Conservation (phyloP, 2,329 filamentous ascomycete genomes). For the Lachnellula occidentalis region DNA sequence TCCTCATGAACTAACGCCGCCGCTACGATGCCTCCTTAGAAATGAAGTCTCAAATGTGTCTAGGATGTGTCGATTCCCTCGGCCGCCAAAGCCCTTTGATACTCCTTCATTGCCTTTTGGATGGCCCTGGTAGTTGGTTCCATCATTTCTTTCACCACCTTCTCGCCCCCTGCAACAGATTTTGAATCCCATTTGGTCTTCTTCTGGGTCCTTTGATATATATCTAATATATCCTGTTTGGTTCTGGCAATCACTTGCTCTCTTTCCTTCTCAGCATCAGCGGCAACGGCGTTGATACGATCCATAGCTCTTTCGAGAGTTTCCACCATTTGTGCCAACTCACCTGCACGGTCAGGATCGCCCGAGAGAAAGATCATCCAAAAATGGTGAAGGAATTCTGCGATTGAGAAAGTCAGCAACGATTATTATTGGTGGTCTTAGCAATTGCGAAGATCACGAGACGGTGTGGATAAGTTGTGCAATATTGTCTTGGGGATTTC, state of each 20-base stretch:
- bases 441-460: no score
- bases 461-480: not conserved
- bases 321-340: conserved; percentile 77
- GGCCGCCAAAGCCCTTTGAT: conserved; percentile 64
- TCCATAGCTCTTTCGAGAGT: conserved; percentile 72
- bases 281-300: conserved; percentile 74
- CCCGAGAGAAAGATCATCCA: conserved; percentile 90
- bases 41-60: not conserved
- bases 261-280: conserved; percentile 72
- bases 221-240: conserved; percentile 64
- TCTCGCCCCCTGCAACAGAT: conserved; percentile 66
- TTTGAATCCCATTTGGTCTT: conserved; percentile 65
- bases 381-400: conserved; percentile 94
- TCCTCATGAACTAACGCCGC: conserved; percentile 21
- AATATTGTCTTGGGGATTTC: not conserved
- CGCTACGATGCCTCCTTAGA: conserved; percentile 19
- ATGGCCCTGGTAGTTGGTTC: conserved; percentile 68
- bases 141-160: conserved; percentile 71
- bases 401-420: not conserved
- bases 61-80: conserved; percentile 35
- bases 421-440: not conserved
- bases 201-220: conserved; percentile 68
- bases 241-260: conserved; percentile 59
- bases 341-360: conserved; percentile 71
- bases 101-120: conserved; percentile 63